Base-by-base conservation (phyloP, 169 alveolate species). In the Blepharisma undulans region DNA sequence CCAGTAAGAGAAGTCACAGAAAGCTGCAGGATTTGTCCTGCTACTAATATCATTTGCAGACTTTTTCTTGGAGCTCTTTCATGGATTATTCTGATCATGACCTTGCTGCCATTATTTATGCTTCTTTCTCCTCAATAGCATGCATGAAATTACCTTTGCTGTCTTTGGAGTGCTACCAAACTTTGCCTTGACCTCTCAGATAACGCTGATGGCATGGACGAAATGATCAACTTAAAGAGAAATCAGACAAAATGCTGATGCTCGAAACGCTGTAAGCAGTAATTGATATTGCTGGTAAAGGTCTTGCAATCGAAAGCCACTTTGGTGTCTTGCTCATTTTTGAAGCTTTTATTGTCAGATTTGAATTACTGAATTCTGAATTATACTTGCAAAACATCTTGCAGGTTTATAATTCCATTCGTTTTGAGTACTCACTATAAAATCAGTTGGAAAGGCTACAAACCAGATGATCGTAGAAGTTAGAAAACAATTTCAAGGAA, bases 151-250 rank as follows among this genome's bases (percentile, higher is more conserved):
- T 36, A 98, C 98, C 25, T 90, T 97, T 80, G 98, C 98, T 22
- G 98, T 98, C 33, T 87, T 98, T 74, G 99, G 99, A 76, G 97
- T 97, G 99, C 95, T 98, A 78, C 95, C 98, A 80, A 97, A 98
- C 76, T 93, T 97, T 71, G 87, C 97, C 87, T 93, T 97, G 89
- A 98, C 98, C 76, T 95, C 92, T 91, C 98, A 59, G 99, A 97
- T 94, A 98, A 98, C 92, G 99, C 99, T 25, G 99, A 98, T n/a
- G 99, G 99, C 87, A 98, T 98, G 84, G 99, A 98, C 18, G 99
- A 97, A 92, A 98, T 98, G 98, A 93, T 98, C 66, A 98, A 95
- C 92, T 92, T 97, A 82, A 97, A 97, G 66, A 16, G 97, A 96
- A 74, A 97, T 97, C 88, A 97, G 99, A 92, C 92, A 94, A 82